These are phyloP conservation scores for Candida lessepsii DNA, from an alignment of 805 yeast species.

Conservation along the genomic window DNA sequence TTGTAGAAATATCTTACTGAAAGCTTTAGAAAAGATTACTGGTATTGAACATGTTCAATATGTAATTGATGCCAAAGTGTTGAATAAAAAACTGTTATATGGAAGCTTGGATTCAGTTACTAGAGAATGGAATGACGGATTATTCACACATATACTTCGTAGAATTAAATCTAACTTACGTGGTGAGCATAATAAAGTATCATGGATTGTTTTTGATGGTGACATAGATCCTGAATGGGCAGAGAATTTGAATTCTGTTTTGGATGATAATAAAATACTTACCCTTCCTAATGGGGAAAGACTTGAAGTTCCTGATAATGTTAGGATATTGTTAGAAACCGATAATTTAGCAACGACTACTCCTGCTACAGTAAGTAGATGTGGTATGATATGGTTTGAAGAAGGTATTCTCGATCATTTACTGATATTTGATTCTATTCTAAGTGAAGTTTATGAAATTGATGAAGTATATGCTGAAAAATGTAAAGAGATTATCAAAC, in stretches of 20 bases:
- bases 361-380: conserved; percentile 88
- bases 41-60: conserved; percentile 38
- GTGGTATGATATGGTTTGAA: conserved; percentile 85
- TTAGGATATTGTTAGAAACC: conserved; percentile 75
- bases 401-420: conserved; percentile 1
- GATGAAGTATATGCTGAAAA: conserved; percentile 2
- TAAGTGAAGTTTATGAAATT: conserved; percentile 5
- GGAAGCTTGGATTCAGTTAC: conserved; percentile 76
- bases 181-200: conserved; percentile 53
- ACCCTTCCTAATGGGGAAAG: conserved; percentile 93
- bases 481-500: conserved; percentile 1
- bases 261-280: conserved; percentile 80
- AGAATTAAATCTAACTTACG: conserved; percentile 51
- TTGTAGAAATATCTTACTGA: conserved; percentile 48
- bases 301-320: conserved; percentile 59
- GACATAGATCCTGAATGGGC: conserved; percentile 95
- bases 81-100: conserved; percentile 62
- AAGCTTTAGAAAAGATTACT: conserved; percentile 39
- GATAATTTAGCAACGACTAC: conserved; percentile 67
- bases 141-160: conserved; percentile 68
- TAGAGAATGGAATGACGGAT: conserved; percentile 90
- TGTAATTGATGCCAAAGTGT: conserved; percentile 72
- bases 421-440: conserved; percentile 3
- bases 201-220: conserved; percentile 89
- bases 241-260: conserved; percentile 83